Conservation (phyloP, 768 basidiomycete species). For the Grammothele lineata region DNA sequence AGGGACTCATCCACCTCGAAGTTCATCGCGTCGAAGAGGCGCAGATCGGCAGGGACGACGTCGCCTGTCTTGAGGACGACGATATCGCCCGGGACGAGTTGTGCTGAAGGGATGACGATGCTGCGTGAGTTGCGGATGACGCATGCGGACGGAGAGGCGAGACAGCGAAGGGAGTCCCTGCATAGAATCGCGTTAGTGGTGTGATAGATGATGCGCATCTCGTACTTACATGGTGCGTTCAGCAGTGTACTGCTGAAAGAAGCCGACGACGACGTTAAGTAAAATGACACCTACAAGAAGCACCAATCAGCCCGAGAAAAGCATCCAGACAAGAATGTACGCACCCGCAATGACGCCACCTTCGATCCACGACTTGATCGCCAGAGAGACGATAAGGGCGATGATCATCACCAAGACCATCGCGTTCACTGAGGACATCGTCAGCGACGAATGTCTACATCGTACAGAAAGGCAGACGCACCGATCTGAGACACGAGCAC, state of each 20-base stretch:
- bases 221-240: conserved; percentile 47
- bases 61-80: conserved; percentile 38
- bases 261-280: conserved; percentile 41
- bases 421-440: conserved; percentile 32
- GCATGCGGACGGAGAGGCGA: conserved; percentile 43
- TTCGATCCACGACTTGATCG: conserved; percentile 50
- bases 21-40: conserved; percentile 43
- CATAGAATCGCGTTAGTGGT: neutral
- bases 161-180: conserved; percentile 35
- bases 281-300: conserved; percentile 32
- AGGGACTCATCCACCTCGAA: conserved; percentile 49
- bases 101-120: conserved; percentile 35
- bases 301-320: too few species aligned
- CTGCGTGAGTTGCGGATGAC: conserved; percentile 41
- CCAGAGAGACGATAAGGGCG: conserved; percentile 49
- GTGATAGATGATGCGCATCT: too few species aligned
- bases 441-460: neutral
- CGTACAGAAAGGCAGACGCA: neutral
- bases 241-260: conserved; percentile 43
- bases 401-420: conserved; percentile 28
- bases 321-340: neutral
- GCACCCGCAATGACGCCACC: conserved; percentile 43
- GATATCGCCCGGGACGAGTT: conserved; percentile 40
- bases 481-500: neutral
- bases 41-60: conserved; percentile 42